Conservation (phyloP, 306 rosid genomes). For the Cyamopsis tetragonoloba region DNA sequence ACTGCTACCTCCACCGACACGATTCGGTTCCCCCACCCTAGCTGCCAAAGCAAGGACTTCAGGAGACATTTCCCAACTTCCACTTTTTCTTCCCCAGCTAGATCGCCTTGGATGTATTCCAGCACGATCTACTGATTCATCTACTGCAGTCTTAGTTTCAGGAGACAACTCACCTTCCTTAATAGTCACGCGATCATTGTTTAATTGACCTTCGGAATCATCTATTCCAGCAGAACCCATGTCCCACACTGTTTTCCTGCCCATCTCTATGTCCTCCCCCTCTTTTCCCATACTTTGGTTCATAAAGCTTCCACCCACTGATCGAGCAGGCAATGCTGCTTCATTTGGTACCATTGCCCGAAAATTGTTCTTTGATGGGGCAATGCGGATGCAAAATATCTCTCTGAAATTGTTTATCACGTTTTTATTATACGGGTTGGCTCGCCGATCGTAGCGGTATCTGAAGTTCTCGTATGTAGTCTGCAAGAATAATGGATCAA, state of each 20-base stretch:
- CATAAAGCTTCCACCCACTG: constrained; percentile 86
- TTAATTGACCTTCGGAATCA: constrained; percentile 62
- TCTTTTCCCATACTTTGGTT: constrained; percentile 96
- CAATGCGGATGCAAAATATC: constrained; percentile 68
- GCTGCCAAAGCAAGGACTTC: constrained; percentile 94
- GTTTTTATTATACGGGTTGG: constrained; percentile 77
- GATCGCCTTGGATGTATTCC: constrained; percentile 85
- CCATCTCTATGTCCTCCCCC: constrained; percentile 96
- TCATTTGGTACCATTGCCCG: constrained; percentile 79
- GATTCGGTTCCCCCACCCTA: constrained; percentile 65
- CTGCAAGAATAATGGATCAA: constrained; percentile 47
- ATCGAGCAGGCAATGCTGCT: constrained; percentile 57
- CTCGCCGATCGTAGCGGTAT: constrained; percentile 82
- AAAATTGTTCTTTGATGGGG: constrained; percentile 75
- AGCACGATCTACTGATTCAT: constrained; percentile 48
- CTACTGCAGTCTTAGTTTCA: constrained; percentile 65
- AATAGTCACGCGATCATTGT: constrained; percentile 50
- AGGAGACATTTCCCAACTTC: constrained; percentile 99
- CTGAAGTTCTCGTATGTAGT: constrained; percentile 92
- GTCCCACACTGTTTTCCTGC: constrained; percentile 89
- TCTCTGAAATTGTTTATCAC: constrained; percentile 69
- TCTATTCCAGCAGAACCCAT: constrained; percentile 56
- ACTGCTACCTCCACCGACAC: constrained; percentile 62
- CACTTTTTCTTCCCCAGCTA: constrained; percentile 99
- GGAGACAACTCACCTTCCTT: constrained; percentile 83